Base-by-base conservation (phyloP, 1,139 yeast genomes). In the Yamadazyma songkhlaensis region DNA sequence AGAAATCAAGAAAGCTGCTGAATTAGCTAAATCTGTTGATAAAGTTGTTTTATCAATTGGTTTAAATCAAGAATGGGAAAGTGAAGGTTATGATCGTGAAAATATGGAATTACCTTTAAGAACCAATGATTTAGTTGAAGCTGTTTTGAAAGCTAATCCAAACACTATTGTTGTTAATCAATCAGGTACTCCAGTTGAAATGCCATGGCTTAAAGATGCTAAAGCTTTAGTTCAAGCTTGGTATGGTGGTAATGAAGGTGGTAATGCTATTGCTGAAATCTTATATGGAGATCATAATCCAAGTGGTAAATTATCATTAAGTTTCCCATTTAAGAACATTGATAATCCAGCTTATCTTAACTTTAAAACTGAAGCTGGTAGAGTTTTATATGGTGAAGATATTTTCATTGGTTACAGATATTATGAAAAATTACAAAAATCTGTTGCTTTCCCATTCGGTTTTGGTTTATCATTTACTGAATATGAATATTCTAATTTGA, bases 391-490 rank as follows among this genome's bases (percentile, higher is more conserved):
- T 46, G 78, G 79, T 25, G 67, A 62, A 40, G 80, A 77, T 38
- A 72, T 79, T 29, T 78, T 67, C 53, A 72, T 79, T 41, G 84
- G 84, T 21, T 77, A 79, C 59, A 64, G 77, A 47, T 76, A 62
- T 58, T 79, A 77, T 52, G 84, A 79, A 51, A 71, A 69, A 52
- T 43, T 64, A 20, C 65, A 67, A 43, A 62, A 54, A 35, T 58
- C 61, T 22, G 77, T 73, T 20, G 64, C 72, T 30, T 77, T 71
- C 62, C 78, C 83, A 34, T 79, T 79, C 55, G 84, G 84, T n/a
- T 66, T 56, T 48, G 84, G 84, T 13, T 62, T 79, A 37, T 76
- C 83, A 2, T 79, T 77, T 55, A 69, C 83, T 6, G 44, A 58
- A 1, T 79, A 75, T 48, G 57, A 50, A 11, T 40, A 48, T 29